phyloP scores from a whole-genome alignment of 2,329 filamentous ascomycete genomes.

The Celoporthe dispersa region DNA sequence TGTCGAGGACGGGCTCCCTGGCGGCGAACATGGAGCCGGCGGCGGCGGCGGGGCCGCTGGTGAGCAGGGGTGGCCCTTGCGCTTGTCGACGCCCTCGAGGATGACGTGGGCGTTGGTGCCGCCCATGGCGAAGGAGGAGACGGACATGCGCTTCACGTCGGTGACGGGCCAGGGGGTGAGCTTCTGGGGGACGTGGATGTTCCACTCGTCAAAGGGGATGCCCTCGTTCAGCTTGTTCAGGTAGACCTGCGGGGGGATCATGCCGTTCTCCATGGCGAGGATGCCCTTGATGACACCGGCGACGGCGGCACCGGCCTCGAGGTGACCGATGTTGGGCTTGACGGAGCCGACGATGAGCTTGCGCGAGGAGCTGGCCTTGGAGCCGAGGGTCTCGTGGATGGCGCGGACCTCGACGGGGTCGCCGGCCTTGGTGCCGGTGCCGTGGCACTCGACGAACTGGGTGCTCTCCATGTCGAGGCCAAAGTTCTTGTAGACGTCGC shows the following conservation, averaged over 20 bases:
- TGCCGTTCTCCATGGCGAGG: constrained; percentile 45
- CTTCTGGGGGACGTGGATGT: constrained; percentile 23
- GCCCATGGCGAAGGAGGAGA: constrained; percentile 21
- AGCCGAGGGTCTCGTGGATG: constrained; percentile 22
- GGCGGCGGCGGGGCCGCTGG: constrained; percentile 7
- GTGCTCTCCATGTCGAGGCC: constrained; percentile 24
- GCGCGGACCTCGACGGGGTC: constrained; percentile 44
- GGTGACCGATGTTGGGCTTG: constrained; percentile 49
- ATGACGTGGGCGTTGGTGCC: constrained; percentile 24
- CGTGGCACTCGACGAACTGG: constrained; percentile 41
- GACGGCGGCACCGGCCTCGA: constrained; percentile 49
- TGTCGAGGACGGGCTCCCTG: constrained; percentile 29
- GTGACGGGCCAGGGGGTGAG: constrained; percentile 23
- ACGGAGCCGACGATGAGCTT: constrained; percentile 37
- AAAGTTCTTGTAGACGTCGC: constrained; percentile 36
- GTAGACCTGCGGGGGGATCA: constrained; percentile 47
- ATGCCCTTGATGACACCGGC: constrained; percentile 50
- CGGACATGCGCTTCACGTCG: constrained; percentile 22
- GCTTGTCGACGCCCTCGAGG: constrained; percentile 24
- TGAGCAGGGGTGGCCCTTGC: constrained; percentile 26
- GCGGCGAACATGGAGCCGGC: constrained; percentile 13
- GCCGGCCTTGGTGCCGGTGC: constrained; percentile 42
- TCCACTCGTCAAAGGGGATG: constrained; percentile 24
- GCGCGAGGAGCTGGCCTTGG: constrained; percentile 15
- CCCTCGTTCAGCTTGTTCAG: constrained; percentile 33